Conservation (phyloP, 176 grass and related monocot genomes). For the Hyparrhenia diplandra region DNA sequence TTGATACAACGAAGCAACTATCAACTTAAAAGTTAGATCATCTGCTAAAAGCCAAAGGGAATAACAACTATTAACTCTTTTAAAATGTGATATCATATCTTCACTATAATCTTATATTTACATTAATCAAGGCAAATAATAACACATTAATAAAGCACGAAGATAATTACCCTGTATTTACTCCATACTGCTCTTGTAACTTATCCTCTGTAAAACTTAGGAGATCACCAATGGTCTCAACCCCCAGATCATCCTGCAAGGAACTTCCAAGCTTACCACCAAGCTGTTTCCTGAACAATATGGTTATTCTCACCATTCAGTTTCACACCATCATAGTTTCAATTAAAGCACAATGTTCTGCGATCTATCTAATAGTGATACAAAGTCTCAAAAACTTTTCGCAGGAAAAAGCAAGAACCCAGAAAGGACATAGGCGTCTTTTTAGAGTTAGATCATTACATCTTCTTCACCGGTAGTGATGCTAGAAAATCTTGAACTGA, state of each 20-base stretch:
- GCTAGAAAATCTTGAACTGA: slow-evolving; percentile 74
- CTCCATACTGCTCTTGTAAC: slow-evolving; percentile 77
- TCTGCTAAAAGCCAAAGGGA: not conserved
- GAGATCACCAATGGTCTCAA: slow-evolving; percentile 78
- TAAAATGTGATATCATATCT: not conserved
- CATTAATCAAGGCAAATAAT: not conserved
- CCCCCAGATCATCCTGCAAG: slow-evolving; percentile 73
- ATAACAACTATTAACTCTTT: not conserved
- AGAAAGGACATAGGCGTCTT: not conserved
- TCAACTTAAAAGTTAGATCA: not conserved
- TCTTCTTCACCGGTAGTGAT: slow-evolving; percentile 85
- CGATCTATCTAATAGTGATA: not conserved
- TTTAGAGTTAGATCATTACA: slow-evolving; percentile 49
- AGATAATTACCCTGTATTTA: slow-evolving; percentile 75
- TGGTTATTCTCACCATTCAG: slow-evolving; percentile 16
- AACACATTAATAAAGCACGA: slow-evolving; percentile 7
- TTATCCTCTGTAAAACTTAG: slow-evolving; percentile 67
- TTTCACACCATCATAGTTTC: not conserved
- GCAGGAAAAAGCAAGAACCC: not conserved
- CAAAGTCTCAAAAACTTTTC: not conserved
- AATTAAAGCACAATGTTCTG: not conserved
- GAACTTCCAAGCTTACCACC: slow-evolving; percentile 96
- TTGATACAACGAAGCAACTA: not conserved
- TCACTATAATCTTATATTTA: not conserved
- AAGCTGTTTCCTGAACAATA: slow-evolving; percentile 83